These are phyloP conservation scores for Tephrocybe sp. DNA, from an alignment of 768 basidiomycete species.

Conservation along the genomic window DNA sequence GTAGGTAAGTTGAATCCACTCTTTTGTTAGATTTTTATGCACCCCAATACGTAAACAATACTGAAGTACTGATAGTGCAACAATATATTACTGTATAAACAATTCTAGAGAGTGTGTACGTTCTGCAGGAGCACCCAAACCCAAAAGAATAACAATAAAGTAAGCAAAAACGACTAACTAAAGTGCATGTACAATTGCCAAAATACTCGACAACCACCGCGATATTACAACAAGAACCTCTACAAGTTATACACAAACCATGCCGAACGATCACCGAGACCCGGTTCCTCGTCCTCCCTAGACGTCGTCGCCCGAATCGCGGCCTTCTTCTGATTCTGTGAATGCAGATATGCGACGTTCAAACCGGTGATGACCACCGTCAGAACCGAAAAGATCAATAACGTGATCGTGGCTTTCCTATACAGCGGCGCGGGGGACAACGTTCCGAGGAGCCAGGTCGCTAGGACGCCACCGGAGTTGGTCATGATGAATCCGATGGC, in stretches of 20 bases:
- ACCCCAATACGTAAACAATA: too few relatives aligned
- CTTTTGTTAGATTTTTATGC: too few relatives aligned
- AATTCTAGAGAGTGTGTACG: too few relatives aligned
- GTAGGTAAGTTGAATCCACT: too few relatives aligned
- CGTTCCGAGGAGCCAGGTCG: conserved; percentile 57
- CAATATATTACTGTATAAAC: too few relatives aligned
- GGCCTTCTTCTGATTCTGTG: conserved; percentile 48
- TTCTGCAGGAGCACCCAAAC: too few relatives aligned
- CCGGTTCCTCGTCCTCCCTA: conserved; percentile 38
- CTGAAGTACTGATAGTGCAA: too few relatives aligned
- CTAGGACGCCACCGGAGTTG: conserved; percentile 60
- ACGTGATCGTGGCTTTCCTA: conserved; percentile 43
- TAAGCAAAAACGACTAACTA: too few relatives aligned
- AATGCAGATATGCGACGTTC: conserved; percentile 41
- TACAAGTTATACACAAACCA: conserved; percentile 55
- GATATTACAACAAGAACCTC: background rate
- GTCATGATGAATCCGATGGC: conserved; percentile 59
- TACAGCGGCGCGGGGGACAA: conserved; percentile 52
- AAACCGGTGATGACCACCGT: conserved; percentile 35
- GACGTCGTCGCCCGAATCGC: conserved; percentile 28
- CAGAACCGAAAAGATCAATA: conserved; percentile 39
- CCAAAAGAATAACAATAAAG: too few relatives aligned
- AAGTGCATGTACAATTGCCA: too few relatives aligned
- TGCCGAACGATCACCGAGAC: conserved; percentile 49
- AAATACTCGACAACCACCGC: too few relatives aligned